Conservation (phyloP, 176 grass and related monocot species). For the Neostapfia colusana region DNA sequence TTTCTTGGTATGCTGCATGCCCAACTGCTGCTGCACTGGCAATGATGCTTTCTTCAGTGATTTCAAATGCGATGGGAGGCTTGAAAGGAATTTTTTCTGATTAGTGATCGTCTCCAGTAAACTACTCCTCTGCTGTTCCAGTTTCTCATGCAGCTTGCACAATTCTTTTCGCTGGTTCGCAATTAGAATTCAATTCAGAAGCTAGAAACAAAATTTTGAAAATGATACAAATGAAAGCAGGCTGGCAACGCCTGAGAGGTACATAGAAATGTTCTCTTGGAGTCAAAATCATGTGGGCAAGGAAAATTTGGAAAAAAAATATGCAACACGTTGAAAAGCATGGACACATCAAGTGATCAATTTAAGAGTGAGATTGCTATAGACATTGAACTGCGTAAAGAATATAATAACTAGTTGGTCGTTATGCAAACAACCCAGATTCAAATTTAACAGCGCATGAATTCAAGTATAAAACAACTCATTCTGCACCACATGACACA, state of each 20-base stretch:
- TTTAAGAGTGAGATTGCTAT: background rate
- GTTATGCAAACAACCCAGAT: background rate
- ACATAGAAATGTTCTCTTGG: background rate
- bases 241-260: background rate
- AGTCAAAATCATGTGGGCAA: background rate
- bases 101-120: constrained; percentile 67
- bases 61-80: constrained; percentile 90
- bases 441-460: background rate
- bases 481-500: background rate
- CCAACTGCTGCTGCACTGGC: constrained; percentile 90
- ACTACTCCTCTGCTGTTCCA: constrained; percentile 67
- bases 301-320: background rate
- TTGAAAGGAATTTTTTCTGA: constrained; percentile 92
- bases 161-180: constrained; percentile 77
- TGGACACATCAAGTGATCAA: background rate
- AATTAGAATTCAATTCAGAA: constrained; percentile 37
- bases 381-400: background rate
- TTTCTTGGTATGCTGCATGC: constrained; percentile 89
- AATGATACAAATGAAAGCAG: background rate
- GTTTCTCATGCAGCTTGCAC: constrained; percentile 76
- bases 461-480: constrained; percentile 3
- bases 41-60: constrained; percentile 99
- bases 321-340: too few relatives aligned
- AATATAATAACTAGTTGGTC: background rate
- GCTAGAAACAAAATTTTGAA: constrained; percentile 32